Percentiles rank a stretch among this genome's conserved stretches.
Conservation (phyloP, 352 stramenopile genomes). For the Stephanocyclus meneghinianus region DNA sequence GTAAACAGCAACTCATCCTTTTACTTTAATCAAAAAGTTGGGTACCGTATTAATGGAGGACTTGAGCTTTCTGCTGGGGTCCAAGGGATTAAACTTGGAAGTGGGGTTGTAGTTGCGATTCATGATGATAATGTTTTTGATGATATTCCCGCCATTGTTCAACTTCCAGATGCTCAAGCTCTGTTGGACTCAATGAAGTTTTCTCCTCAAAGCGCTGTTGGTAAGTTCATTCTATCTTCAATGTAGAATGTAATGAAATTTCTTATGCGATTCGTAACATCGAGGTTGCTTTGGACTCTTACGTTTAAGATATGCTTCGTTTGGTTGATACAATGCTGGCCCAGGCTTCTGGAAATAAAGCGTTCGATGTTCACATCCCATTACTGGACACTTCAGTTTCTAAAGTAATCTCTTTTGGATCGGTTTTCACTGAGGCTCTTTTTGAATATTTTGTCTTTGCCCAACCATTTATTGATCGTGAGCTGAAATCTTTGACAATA, state of each 20-base stretch:
- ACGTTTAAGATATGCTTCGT: constrained; percentile 16
- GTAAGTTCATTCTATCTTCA: background rate
- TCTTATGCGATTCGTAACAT: too few relatives aligned
- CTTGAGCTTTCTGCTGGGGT: constrained; percentile 14
- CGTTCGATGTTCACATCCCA: constrained; percentile 40
- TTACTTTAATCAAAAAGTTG: constrained; percentile 23
- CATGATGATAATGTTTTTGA: constrained; percentile 39
- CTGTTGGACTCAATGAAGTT: constrained; percentile 37
- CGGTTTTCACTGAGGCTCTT: constrained; percentile 27
- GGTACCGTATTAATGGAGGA: constrained; percentile 12
- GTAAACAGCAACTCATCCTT: constrained; percentile 23
- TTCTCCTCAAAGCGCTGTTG: constrained; percentile 27
- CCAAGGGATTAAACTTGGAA: constrained; percentile 26
- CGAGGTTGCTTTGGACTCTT: too few relatives aligned
- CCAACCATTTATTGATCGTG: constrained; percentile 19
- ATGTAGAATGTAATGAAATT: background rate
- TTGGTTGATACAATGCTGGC: constrained; percentile 25
- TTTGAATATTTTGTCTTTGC: constrained; percentile 50
- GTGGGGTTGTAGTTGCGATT: constrained; percentile 25
- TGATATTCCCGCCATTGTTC: constrained; percentile 17
- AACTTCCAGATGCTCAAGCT: constrained; percentile 21
- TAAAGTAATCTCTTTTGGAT: constrained; percentile 30
- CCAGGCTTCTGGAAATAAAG: constrained; percentile 29
- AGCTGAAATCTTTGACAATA: constrained; percentile 19
- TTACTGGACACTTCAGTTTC: constrained; percentile 32